Evolutionary conservation across 805 yeast genomes (phyloP), one percentile per base, ranked within the genome.

Genomic region (Monosporozyma yasuniensis): DNA sequence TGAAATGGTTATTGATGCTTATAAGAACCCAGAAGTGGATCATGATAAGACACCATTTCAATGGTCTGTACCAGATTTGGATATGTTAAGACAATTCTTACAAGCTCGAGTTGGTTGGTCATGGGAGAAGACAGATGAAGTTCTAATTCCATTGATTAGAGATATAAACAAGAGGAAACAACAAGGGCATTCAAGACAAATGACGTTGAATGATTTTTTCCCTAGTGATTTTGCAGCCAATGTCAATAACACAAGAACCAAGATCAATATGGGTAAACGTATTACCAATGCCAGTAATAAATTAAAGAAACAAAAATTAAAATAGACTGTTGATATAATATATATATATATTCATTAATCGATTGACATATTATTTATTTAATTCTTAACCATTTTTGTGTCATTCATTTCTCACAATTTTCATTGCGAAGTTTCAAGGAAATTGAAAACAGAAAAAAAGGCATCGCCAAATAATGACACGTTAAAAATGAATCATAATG

Each of bases 21-120:
- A 93, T 64, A 53, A 74, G 19, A 61, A 72, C 10, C 96, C 99
- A 0, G 87, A 83, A 32, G 96, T 93, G 3, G 98, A 93, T 63
- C 74, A 74, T 38, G 96, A 90, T 62, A 70, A 71, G 44, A 84
- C 90, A 0, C 74, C 76, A 49, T 90, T 93, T 67, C 77, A 77
- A 44, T 93, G 99, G 99, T 98, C 97, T 0, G 68, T 72, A 2
- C 96, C 97, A 0, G 88, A 87, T 62, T 67, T 90, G 51, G 97
- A 89, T 57, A 80, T 79, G 55, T 70, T 93, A 47, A 69, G 97
- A 28, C 72, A 78, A 0, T 90, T 78, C 56, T 70, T 93, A 64
- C 77, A 77, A 76, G 72, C 68, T 44, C 79, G 79, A 43, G 80
- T 89, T 8, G 89, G 90, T 2, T 95, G 99, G 97, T 69, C 76